These are phyloP conservation scores for Quercus phellos DNA, from an alignment of 331 rosid genomes.

Conservation along the genomic window DNA sequence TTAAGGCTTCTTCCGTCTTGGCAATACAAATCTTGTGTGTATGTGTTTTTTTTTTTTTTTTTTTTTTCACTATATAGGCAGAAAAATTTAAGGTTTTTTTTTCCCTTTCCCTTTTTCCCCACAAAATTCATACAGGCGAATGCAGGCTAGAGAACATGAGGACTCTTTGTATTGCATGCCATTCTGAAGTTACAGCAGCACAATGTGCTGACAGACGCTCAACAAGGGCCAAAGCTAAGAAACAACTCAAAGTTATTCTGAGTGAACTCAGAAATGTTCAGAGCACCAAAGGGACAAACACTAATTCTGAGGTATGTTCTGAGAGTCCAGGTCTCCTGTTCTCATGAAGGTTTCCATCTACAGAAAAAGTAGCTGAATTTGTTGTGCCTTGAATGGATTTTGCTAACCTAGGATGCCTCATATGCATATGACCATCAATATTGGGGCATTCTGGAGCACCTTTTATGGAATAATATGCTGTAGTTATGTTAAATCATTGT, in stretches of 20 bases:
- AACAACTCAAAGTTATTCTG: constrained; percentile 63
- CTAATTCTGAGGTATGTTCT: constrained; percentile 36
- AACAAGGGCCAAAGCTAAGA: constrained; percentile 64
- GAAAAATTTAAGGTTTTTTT: constrained; percentile 1
- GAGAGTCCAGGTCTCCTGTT: constrained; percentile 8
- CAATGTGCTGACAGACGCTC: constrained; percentile 76
- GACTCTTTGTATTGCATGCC: constrained; percentile 92
- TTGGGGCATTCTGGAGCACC: neutral
- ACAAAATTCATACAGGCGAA: constrained; percentile 49
- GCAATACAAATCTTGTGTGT: neutral
- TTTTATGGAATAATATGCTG: neutral
- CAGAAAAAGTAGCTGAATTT: neutral
- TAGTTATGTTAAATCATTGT: neutral
- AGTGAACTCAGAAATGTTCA: constrained; percentile 30
- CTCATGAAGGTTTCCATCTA: neutral
- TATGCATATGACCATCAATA: neutral
- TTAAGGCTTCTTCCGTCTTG: neutral
- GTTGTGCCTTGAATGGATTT: neutral
- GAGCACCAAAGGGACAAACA: constrained; percentile 13
- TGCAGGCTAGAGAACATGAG: constrained; percentile 91
- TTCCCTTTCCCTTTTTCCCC: neutral
- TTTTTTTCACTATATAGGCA: neutral
- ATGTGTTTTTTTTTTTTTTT: too few species aligned
- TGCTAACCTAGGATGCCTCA: neutral
- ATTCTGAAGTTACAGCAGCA: constrained; percentile 65